These are phyloP conservation scores for Sapria himalayana DNA, from an alignment of 345 rosid species.

Conservation along the genomic window DNA sequence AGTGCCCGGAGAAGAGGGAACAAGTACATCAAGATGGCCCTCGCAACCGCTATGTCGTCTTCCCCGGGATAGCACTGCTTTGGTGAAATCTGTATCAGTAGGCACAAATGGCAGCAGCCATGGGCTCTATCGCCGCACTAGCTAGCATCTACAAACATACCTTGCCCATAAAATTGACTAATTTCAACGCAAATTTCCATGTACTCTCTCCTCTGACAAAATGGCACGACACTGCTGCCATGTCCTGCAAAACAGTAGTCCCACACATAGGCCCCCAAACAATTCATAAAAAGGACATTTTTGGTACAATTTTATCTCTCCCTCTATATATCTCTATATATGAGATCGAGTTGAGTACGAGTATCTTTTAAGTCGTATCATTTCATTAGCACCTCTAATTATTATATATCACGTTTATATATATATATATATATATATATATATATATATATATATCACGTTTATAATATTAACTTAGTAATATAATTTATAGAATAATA, in stretches of 20 bases:
- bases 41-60: slow-evolving; percentile 83
- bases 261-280: neutral
- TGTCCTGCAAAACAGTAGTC: slow-evolving; percentile 40
- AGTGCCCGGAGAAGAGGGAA: neutral
- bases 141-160: slow-evolving; percentile 16
- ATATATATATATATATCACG: neutral
- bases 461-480: neutral
- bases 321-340: neutral
- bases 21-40: slow-evolving; percentile 47
- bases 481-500: too few relatives aligned
- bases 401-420: neutral
- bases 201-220: slow-evolving; percentile 68
- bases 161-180: slow-evolving; percentile 75
- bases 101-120: neutral
- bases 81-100: slow-evolving; percentile 8
- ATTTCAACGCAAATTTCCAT: slow-evolving; percentile 47
- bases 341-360: neutral
- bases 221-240: slow-evolving; percentile 62
- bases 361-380: slow-evolving; percentile 1
- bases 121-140: neutral
- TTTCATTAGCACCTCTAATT: neutral
- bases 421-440: neutral
- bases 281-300: slow-evolving; percentile 3
- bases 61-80: slow-evolving; percentile 98
- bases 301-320: too few relatives aligned